These are phyloP conservation scores for Populus hybrid DNA, from an alignment of 441 rosid genomes.

Conservation along the genomic window DNA sequence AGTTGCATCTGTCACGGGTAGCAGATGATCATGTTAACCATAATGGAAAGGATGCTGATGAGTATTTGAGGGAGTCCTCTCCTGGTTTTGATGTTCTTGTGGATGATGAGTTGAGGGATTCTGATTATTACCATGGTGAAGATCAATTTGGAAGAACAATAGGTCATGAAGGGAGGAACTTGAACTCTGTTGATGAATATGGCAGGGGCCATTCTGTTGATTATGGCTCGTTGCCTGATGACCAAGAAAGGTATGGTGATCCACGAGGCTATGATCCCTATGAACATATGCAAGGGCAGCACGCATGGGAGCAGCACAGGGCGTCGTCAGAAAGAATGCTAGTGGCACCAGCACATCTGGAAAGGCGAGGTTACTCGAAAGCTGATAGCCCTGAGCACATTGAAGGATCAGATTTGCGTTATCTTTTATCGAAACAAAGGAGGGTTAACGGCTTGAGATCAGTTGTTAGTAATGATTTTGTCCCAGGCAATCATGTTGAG, in stretches of 20 bases:
- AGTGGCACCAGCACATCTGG: slow-evolving; percentile 37
- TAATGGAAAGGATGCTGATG: slow-evolving; percentile 67
- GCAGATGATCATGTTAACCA: slow-evolving; percentile 51
- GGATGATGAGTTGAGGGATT: slow-evolving; percentile 65
- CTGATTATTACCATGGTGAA: slow-evolving; percentile 68
- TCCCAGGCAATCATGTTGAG: slow-evolving; percentile 35
- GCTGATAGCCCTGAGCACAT: slow-evolving; percentile 48
- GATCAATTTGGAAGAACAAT: slow-evolving; percentile 59
- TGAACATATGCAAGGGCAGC: slow-evolving; percentile 53
- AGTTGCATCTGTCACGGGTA: slow-evolving; percentile 42
- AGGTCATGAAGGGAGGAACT: slow-evolving; percentile 55
- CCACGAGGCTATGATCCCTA: slow-evolving; percentile 42
- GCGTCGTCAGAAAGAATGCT: slow-evolving; percentile 51
- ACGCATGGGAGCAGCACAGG: slow-evolving; percentile 55
- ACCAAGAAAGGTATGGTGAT: slow-evolving; percentile 39
- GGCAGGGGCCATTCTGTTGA: slow-evolving; percentile 46
- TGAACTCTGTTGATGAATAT: slow-evolving; percentile 51
- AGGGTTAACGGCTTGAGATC: slow-evolving; percentile 69
- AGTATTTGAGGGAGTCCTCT: slow-evolving; percentile 73
- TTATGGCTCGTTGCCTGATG: slow-evolving; percentile 45
- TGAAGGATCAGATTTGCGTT: slow-evolving; percentile 61
- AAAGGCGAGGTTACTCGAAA: slow-evolving; percentile 45
- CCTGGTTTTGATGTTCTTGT: slow-evolving; percentile 99
- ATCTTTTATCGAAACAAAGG: slow-evolving; percentile 64
- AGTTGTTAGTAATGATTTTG: slow-evolving; percentile 54